A percentile compares a stretch with the other conserved stretches of the same genome.
These are phyloP conservation scores for Byssothecium circinans DNA, from an alignment of 2,329 filamentous ascomycete species.

Conservation along the genomic window DNA sequence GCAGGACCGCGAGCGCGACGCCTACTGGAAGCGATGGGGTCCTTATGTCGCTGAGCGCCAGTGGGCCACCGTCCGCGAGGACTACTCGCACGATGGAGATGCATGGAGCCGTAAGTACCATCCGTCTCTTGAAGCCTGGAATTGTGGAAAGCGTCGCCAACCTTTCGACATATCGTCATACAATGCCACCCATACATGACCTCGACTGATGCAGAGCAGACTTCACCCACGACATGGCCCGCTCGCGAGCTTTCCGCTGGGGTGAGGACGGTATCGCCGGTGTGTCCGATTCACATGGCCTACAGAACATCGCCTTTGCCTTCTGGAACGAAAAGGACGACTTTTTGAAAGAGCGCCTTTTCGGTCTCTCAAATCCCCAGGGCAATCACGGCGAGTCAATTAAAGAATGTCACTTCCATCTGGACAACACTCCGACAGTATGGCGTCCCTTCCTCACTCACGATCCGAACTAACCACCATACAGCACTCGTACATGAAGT, in stretches of 20 bases:
- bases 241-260: constrained; percentile 89
- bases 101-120: constrained; percentile 84
- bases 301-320: constrained; percentile 90
- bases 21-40: constrained; percentile 99
- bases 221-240: constrained; percentile 90
- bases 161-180: too few species aligned
- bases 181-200: neutral
- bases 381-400: constrained; percentile 96
- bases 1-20: constrained; percentile 77
- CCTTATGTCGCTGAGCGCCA: constrained; percentile 91
- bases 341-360: constrained; percentile 91
- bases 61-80: constrained; percentile 94
- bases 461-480: constrained; percentile 31
- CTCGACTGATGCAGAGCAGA: constrained; percentile 56
- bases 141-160: too few species aligned
- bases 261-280: constrained; percentile 96
- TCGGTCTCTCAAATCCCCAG: constrained; percentile 92
- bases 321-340: constrained; percentile 98
- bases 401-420: constrained; percentile 94
- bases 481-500: constrained; percentile 98
- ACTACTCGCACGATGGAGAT: constrained; percentile 88
- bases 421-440: constrained; percentile 86
- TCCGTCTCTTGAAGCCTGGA: neutral
- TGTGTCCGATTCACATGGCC: constrained; percentile 88
- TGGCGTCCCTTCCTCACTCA: constrained; percentile 40